Base-by-base conservation (phyloP, 169 alveolate species). In the Eimeria falciformis region DNA sequence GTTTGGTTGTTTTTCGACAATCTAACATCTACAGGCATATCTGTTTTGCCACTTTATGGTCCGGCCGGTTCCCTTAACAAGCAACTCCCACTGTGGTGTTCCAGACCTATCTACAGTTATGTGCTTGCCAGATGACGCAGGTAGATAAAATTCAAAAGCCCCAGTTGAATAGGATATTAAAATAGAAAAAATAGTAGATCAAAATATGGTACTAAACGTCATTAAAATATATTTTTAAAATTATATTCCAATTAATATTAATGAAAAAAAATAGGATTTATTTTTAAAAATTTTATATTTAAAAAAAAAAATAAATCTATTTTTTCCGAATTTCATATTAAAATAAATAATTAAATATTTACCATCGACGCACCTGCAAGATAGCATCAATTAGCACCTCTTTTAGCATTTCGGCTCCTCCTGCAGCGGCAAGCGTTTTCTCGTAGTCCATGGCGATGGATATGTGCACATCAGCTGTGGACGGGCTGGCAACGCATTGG, bases 401-500 rank as follows among this genome's bases (percentile, higher is more conserved):
- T 29, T 50, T 56, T 27, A 89, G 85, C 82, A 23, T 23, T 25
- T 75, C 81, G 53, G 17, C 43, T 65, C 90, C 82, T 37, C 89
- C 93, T n/a, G 73, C 90, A 12, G 73, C 69, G 23, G 84, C 83
- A 43, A 89, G 7, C 46, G 89, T 65, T 40, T 25, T 56, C 33
- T 55, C 69, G 58, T 69, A 75, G 83, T 77, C 93, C 77, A 77
- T 73, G 50, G 93, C 77, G 37, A 89, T 68, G 43, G 85, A 82
- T 23, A 91, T 29, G 43, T 68, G 69, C 29, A 69, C 90, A 47
- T 68, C 86, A 12, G 71, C 85, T 50, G 84, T 79, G 40, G 92
- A 73, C 37, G 88, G 91, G 69, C 89, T 77, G 29, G 81, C 66
- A 37, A 91, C 94, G 69, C 94, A 91, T 62, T 56, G 82, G 53